Evolutionary conservation across 306 rosid species (phyloP), one percentile per base, ranked within the genome.

Genomic region (Hippophae gyantsensis): DNA sequence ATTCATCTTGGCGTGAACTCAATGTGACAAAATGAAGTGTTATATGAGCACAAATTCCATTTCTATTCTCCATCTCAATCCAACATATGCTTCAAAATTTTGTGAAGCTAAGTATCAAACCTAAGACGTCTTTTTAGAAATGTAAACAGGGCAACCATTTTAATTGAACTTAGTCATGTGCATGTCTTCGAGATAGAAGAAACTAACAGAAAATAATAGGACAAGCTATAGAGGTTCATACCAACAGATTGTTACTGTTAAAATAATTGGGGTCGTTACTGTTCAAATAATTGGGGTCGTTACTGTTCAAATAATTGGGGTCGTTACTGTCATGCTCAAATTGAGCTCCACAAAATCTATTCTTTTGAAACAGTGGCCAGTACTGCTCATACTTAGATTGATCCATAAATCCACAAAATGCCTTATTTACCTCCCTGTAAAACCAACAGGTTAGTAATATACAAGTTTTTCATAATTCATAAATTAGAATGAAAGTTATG

Each of bases 381-480:
- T 72, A 67, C 42, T 52, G 76, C 56, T 66, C 66, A 72, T 62
- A 61, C 43, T 76, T 81, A 42, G 74, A 72, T 60, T 73, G 84
- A 67, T 70, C 57, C 45, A 79, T 69, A 75, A 90, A 87, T 65
- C 96, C 98, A 72, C 96, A 85, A 66, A 90, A 87, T 32, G 98
- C 95, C 76, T 90, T 90, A 51, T 87, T 87, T 62, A 68, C 73
- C 81, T 90, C 98, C 76, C 98, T 90, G 81, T 76, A 53, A 69
- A 68, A 70, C 48, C 69, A 77, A 69, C 43, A 70, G 68, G 62
- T 44, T 38, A n/a, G 8, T 18, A 13, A 48, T 27, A 76, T 54
- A 66, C 56, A 11, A 56, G 54, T 57, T 25, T 38, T 63, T 73
- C 54, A 6, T 64, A 13, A 49, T 49, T 45, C 43, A 14, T 3